phyloP scores from a whole-genome alignment of 1,139 yeast genomes.

The Wickerhamomyces sp. region DNA sequence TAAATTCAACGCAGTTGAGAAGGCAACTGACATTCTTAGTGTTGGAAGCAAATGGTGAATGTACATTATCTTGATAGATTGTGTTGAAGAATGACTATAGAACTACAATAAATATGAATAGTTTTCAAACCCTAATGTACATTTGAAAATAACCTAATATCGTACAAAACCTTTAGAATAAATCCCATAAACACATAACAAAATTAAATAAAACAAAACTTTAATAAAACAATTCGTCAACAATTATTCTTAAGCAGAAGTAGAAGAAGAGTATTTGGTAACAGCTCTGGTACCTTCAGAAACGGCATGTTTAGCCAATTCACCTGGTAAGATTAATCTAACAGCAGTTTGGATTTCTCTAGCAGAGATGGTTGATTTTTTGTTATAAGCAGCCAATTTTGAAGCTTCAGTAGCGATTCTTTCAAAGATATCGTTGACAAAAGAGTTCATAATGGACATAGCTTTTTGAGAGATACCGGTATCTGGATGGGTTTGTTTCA shows the following conservation, averaged over 20 bases:
- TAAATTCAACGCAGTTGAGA: constrained; percentile 41
- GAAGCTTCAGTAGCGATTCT: constrained; percentile 98
- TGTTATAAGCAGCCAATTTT: constrained; percentile 98
- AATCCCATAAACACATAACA: constrained; percentile 4
- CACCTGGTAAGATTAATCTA: constrained; percentile 98
- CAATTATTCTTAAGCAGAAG: constrained; percentile 34
- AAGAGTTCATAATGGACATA: constrained; percentile 98
- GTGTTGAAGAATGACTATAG: neutral
- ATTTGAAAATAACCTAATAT: constrained; percentile 1
- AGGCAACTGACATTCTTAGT: constrained; percentile 42
- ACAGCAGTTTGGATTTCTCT: constrained; percentile 99
- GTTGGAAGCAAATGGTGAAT: constrained; percentile 31
- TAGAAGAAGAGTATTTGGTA: constrained; percentile 94
- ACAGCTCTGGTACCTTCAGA: constrained; percentile 99
- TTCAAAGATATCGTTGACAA: constrained; percentile 93
- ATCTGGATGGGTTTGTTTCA: constrained; percentile 99
- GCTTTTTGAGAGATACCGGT: constrained; percentile 99
- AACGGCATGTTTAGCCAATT: constrained; percentile 98
- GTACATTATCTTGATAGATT: neutral
- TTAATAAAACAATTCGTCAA: neutral
- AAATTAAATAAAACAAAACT: constrained; percentile 2
- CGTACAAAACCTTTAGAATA: constrained; percentile 1
- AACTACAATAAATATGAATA: neutral
- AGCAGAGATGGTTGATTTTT: constrained; percentile 97
- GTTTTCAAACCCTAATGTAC: constrained; percentile 4